Evolutionary conservation across 164 flowering plant species (phyloP).

Genomic region (Tetracentron sinense): DNA sequence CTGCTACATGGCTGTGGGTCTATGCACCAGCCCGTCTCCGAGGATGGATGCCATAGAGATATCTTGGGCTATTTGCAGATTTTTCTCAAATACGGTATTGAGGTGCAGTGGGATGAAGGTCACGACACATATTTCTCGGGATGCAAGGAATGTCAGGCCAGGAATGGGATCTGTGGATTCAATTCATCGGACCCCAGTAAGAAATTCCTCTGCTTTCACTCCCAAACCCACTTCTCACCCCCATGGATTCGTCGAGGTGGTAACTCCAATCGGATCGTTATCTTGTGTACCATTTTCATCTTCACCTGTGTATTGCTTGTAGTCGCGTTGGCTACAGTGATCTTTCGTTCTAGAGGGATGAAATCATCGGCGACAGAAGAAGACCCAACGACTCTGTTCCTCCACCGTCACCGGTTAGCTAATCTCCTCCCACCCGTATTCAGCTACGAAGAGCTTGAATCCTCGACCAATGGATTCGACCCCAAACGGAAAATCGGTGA

Average conservation of each 20-base stretch:
- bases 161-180: slow-evolving; percentile 62
- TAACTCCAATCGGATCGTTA: slow-evolving; percentile 15
- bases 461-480: slow-evolving; percentile 67
- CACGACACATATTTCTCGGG: slow-evolving; percentile 40
- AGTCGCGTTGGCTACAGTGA: slow-evolving; percentile 14
- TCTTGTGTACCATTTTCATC: slow-evolving; percentile 18
- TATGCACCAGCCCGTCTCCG: slow-evolving; percentile 13
- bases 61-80: slow-evolving; percentile 45
- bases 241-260: slow-evolving; percentile 22
- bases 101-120: slow-evolving; percentile 49
- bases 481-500: slow-evolving; percentile 77
- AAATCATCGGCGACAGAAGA: slow-evolving; percentile 29
- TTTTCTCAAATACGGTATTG: slow-evolving; percentile 38
- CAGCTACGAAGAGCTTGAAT: slow-evolving; percentile 79
- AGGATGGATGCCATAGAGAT: slow-evolving; percentile 47
- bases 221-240: slow-evolving; percentile 21
- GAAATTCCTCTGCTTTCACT: slow-evolving; percentile 50
- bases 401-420: slow-evolving; percentile 57
- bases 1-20: slow-evolving; percentile 40
- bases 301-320: slow-evolving; percentile 31
- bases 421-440: slow-evolving; percentile 75
- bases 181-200: slow-evolving; percentile 53
- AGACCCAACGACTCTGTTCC: slow-evolving; percentile 61
- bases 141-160: slow-evolving; percentile 41
- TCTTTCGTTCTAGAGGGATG: slow-evolving; percentile 28